phyloP scores from a whole-genome alignment of 148 eudicot genomes.

The Fagopyrum homotropicum region DNA sequence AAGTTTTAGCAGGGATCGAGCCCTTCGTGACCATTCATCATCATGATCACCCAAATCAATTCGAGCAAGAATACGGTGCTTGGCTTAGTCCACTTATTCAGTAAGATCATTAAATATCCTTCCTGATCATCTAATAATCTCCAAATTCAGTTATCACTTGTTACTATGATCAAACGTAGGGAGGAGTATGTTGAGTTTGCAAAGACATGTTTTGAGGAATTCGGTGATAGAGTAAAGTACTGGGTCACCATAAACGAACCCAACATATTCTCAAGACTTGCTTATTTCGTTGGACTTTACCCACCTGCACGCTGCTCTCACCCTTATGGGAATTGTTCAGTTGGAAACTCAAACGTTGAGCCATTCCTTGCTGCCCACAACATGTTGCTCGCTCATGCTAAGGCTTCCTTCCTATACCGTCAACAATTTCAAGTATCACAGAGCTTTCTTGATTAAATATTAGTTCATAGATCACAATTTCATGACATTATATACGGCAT shows the following conservation, averaged over 20 bases:
- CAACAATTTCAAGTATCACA: constrained; percentile 25
- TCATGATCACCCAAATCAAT: constrained; percentile 60
- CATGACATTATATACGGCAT: not conserved
- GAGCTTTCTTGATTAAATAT: no score
- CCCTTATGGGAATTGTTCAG: constrained; percentile 41
- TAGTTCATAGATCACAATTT: not conserved
- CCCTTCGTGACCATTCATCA: constrained; percentile 86
- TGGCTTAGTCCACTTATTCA: constrained; percentile 83
- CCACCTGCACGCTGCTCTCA: constrained; percentile 74
- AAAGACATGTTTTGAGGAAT: constrained; percentile 52
- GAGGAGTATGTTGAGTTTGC: constrained; percentile 64
- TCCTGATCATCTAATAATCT: not conserved
- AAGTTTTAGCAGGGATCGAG: constrained; percentile 43
- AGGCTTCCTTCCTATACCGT: constrained; percentile 51
- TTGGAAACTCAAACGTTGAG: constrained; percentile 62
- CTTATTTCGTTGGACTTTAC: constrained; percentile 36
- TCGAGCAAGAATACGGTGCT: constrained; percentile 52
- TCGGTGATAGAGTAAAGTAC: constrained; percentile 71
- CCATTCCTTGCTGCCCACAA: constrained; percentile 62
- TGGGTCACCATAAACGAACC: constrained; percentile 92
- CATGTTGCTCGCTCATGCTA: constrained; percentile 63
- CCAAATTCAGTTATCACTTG: not conserved
- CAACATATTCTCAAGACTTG: constrained; percentile 33
- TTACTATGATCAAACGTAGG: constrained; percentile 23
- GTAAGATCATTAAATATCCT: constrained; percentile 21